Conservation (phyloP, 2,329 filamentous ascomycete genomes). For the Chrysosporium queenslandicum region DNA sequence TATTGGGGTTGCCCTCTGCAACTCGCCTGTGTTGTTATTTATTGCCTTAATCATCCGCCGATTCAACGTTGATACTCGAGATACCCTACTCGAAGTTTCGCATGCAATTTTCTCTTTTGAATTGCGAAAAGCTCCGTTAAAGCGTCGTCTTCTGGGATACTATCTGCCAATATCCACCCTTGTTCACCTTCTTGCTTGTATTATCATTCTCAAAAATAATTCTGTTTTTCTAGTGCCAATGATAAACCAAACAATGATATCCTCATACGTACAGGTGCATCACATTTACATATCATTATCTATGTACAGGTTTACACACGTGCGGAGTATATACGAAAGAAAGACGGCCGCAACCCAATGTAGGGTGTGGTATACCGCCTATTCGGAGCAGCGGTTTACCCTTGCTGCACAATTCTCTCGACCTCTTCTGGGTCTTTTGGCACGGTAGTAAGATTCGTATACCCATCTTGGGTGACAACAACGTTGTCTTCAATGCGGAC, state of each 20-base stretch:
- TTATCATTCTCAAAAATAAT: not conserved
- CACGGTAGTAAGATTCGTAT: slow-evolving; percentile 72
- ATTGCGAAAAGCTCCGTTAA: not conserved
- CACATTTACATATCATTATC: not conserved
- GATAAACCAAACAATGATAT: not conserved
- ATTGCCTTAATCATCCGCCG: not conserved
- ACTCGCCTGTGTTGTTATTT: not conserved
- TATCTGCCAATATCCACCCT: too few species aligned
- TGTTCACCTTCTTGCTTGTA: not conserved
- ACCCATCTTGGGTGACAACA: slow-evolving; percentile 64
- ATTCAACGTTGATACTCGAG: not conserved
- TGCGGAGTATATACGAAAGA: not conserved
- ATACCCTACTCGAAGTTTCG: not conserved
- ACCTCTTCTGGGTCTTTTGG: slow-evolving; percentile 63
- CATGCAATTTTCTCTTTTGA: not conserved
- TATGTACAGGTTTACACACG: not conserved
- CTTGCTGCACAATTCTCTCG: slow-evolving; percentile 35
- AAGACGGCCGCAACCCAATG: too few species aligned
- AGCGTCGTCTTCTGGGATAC: too few species aligned
- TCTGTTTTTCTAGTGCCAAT: not conserved
- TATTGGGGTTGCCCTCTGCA: not conserved
- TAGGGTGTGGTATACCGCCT: too few species aligned
- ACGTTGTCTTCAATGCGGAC: slow-evolving; percentile 90
- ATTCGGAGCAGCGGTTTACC: not conserved
- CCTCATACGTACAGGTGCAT: not conserved